A percentile compares a stretch with the other conserved stretches of the same genome.
Conservation (phyloP, 2,329 filamentous ascomycete species). For the Cordyceps cateniannulata region DNA sequence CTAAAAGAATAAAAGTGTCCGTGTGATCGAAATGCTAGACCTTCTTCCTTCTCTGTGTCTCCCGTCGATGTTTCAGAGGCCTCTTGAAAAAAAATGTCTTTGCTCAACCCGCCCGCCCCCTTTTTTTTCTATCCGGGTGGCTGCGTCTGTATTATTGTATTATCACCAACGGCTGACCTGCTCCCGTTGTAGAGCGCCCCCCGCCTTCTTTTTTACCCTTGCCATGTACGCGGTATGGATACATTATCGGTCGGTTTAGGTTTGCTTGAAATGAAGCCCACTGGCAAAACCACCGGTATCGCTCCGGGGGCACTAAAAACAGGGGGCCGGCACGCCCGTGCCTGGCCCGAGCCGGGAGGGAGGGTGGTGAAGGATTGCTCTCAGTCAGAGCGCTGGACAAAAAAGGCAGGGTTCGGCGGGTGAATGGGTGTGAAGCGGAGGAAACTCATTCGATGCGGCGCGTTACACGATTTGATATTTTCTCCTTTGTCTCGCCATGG, state of each 20-base stretch:
- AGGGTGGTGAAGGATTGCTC: no score
- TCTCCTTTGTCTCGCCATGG: background rate
- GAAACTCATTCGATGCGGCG: background rate
- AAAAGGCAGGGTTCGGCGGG: background rate
- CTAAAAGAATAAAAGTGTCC: background rate
- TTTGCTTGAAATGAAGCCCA: background rate
- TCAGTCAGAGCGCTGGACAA: background rate
- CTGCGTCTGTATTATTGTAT: background rate
- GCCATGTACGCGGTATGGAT: no score
- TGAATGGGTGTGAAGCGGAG: background rate
- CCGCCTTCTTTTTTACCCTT: no score
- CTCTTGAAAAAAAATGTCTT: background rate
- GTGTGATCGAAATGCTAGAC: background rate
- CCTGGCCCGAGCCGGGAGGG: background rate
- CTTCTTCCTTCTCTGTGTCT: background rate
- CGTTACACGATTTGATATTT: background rate
- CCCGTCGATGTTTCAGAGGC: slow-evolving; percentile 2
- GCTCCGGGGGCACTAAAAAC: background rate
- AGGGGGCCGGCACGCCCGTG: background rate
- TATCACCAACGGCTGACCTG: no score
- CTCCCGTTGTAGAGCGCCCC: no score
- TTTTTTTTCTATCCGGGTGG: background rate
- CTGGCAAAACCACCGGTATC: background rate
- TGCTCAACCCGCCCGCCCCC: background rate
- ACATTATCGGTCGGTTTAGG: no score